Conservation (phyloP, 306 rosid genomes). For the Senna tora region DNA sequence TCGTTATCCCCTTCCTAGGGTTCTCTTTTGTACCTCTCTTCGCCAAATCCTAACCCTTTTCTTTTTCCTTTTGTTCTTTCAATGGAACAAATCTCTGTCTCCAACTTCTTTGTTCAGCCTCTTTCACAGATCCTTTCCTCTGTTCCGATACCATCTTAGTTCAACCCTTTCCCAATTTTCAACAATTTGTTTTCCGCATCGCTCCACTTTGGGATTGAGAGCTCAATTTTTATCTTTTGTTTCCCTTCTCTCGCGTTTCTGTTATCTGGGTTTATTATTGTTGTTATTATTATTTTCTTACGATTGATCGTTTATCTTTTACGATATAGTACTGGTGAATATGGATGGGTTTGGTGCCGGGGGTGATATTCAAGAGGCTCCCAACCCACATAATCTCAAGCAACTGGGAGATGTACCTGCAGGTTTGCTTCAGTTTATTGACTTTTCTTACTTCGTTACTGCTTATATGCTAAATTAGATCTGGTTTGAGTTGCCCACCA, state of each 20-base stretch:
- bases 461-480: conserved; percentile 1
- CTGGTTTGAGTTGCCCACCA: conserved; percentile 3
- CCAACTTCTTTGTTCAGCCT: neutral
- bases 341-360: conserved; percentile 79
- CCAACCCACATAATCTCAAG: conserved; percentile 50
- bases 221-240: neutral
- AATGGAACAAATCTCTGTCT: conserved; percentile 2
- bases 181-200: neutral
- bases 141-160: conserved; percentile 24
- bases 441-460: neutral
- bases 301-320: conserved; percentile 8
- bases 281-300: neutral
- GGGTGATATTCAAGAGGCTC: conserved; percentile 54
- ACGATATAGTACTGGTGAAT: conserved; percentile 25
- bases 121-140: conserved; percentile 39
- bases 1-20: conserved; percentile 65
- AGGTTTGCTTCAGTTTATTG: conserved; percentile 45
- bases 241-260: conserved; percentile 1
- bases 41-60: conserved; percentile 30
- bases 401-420: conserved; percentile 53
- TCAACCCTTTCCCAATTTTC: conserved; percentile 29
- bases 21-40: conserved; percentile 40
- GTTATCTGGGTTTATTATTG: neutral
- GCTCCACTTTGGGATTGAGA: conserved; percentile 2
- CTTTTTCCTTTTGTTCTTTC: neutral